Base-by-base conservation (phyloP, 192 early-diverging fungal species). In the Coemansia nantahalensis region DNA sequence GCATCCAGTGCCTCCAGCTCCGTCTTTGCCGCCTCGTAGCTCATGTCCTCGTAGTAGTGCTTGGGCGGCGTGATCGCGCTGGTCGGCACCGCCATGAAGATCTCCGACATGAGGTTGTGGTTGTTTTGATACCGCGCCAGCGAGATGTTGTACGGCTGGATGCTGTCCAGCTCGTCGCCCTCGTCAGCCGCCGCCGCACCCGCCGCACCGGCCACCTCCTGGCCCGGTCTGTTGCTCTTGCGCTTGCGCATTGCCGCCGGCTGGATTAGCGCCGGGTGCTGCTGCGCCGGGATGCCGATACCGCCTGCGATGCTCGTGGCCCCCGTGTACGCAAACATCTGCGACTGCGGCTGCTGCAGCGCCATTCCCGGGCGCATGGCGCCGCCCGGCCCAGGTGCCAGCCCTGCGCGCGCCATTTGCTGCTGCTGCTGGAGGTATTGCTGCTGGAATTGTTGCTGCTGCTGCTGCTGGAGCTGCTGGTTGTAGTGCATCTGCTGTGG, bases 81-180 rank as follows among this genome's bases (percentile, higher is more conserved):
- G 0, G 59, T 62, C 3, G 71, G 71, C 37, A 75, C 36, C n/a
- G 71, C 71, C 0, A 75, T 48, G 26, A 75, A 75, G 4, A 75
- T 49, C 33, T 75, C 71, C 5, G 71, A 50, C 71, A 75, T 67
- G 39, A 75, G 10, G 23, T 50, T 67, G 48, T 75, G 71, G 56
- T 67, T 75, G 47, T 67, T 58, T 38, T 75, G 71, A 51, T 75
- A 75, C 39, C 71, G 50, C 19, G 43, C 42, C 21, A 75, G 42
- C 16, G 71, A 62, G 11, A 75, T 54, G 11, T 19, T 63, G 16
- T 58, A 62, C 19, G 71, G 64, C 53, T 67, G 71, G 14, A 67
- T 35, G 19, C 37, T 53, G 31, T 67, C 64, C 24, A 63, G 33
- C 31, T 75, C 71, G 24, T 75, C 71, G 12, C 60, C 71, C 2